Evolutionary conservation across 2,329 filamentous ascomycete species (phyloP).

Genomic region (Fonsecaea multimorphosa): DNA sequence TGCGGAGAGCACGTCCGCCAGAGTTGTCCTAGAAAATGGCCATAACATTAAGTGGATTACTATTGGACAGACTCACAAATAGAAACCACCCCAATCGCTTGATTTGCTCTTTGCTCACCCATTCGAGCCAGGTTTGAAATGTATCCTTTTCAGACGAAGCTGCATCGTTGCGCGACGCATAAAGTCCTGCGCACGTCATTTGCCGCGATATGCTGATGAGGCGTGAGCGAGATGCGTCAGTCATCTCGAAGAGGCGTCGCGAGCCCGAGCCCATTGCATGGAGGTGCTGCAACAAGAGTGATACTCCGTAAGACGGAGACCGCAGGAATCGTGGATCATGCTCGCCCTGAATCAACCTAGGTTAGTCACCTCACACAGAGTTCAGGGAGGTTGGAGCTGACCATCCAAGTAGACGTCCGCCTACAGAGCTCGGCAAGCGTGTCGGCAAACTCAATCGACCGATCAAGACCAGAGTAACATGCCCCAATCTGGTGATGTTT

Average conservation of each 20-base stretch:
- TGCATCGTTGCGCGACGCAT: neutral
- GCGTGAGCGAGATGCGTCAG: conserved; percentile 14
- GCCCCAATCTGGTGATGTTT: conserved; percentile 6
- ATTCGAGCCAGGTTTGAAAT: conserved; percentile 16
- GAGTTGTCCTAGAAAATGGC: neutral
- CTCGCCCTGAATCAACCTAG: neutral
- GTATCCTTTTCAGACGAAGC: neutral
- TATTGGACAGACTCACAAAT: conserved; percentile 9
- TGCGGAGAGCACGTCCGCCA: neutral
- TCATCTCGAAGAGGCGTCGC: conserved; percentile 22
- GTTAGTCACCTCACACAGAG: neutral
- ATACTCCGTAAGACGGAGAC: conserved; percentile 13
- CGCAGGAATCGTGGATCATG: conserved; percentile 17
- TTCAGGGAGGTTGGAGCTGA: neutral
- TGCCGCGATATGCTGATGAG: conserved; percentile 16
- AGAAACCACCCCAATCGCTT: conserved; percentile 17
- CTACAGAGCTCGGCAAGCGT: conserved; percentile 12
- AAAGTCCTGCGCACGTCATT: conserved; percentile 5
- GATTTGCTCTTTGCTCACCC: conserved; percentile 14
- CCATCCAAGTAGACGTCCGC: conserved; percentile 18
- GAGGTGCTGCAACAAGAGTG: conserved; percentile 15
- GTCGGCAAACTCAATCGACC: conserved; percentile 16
- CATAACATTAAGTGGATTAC: neutral
- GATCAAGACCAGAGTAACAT: conserved; percentile 18
- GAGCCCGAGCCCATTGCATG: conserved; percentile 18